Base-by-base conservation (phyloP, 2,329 filamentous ascomycete species). In the Diaporthe australafricana region DNA sequence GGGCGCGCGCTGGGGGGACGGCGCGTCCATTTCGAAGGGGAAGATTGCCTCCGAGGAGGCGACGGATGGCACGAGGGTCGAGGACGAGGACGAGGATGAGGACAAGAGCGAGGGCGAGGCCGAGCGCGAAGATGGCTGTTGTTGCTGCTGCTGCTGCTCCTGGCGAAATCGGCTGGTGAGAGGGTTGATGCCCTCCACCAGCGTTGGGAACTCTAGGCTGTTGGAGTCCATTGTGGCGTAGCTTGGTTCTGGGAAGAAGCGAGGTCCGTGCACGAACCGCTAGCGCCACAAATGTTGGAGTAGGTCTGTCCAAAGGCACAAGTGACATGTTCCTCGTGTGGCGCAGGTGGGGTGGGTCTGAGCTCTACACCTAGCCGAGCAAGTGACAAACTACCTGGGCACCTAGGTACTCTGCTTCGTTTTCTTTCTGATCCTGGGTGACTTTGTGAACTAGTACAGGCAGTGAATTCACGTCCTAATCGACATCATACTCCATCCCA, bases 11-110 rank as follows among this genome's bases (percentile, higher is more conserved):
- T 70, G 35, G 25, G 55, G 56, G 38, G 66, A 57, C 20, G 52
- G 53, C 42, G 55, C 53, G 56, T 73, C 65, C 72, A 73, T 73
- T 48, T 68, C 68, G 50, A 60, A 50, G 8, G 35, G 60, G n/a
- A 30, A 42, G 27, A 45, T 38, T 50, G 42, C 55, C 66, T 68
- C 45, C 27, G 68, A 65, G n/a, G 56, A 62, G 42, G 32, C 48
- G 45, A 62, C 47, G 27, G 65, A 71, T 2, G 63, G 30, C 12
- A 32, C 45, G 35, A 68, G 27, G 7, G 25, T 53, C 22, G 27
- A 22, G 42, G 53, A 30, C 9, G 27, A 22, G 17, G 68, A 55
- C 20, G 30, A 47, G 11, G 53, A 27, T 8, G 62, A 38, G n/a
- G 35, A 14, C 9, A 32, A 12, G 16, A 17, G 17, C 12, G 14